A percentile compares a stretch with the other conserved stretches of the same genome.
Conservation (phyloP, 2,329 filamentous ascomycete genomes). For the Aureobasidium vineae region DNA sequence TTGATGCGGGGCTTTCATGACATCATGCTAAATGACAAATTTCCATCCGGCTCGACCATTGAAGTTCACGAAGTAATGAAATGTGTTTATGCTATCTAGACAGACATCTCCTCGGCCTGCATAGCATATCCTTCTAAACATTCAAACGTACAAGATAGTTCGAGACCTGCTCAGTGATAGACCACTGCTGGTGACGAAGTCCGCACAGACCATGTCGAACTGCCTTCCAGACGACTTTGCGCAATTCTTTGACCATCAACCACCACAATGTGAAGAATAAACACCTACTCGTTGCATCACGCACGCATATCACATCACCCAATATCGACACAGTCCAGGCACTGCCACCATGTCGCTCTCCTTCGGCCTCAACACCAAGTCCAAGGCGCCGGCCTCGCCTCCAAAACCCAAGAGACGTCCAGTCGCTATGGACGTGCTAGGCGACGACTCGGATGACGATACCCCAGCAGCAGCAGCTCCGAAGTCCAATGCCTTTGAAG, state of each 20-base stretch:
- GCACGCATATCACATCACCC: neutral
- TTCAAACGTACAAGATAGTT: neutral
- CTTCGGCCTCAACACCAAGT: conserved; percentile 40
- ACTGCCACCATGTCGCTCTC: conserved; percentile 37
- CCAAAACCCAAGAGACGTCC: conserved; percentile 34
- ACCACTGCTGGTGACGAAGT: neutral
- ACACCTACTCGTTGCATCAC: conserved; percentile 6
- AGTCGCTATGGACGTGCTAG: conserved; percentile 36
- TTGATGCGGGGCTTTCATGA: conserved; percentile 19
- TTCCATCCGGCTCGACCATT: neutral
- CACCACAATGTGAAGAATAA: conserved; percentile 4
- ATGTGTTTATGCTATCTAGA: neutral
- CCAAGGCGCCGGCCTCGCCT: conserved; percentile 31
- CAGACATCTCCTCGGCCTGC: neutral
- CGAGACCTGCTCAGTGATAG: neutral
- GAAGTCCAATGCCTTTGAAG: conserved; percentile 41
- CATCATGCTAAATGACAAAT: conserved; percentile 1
- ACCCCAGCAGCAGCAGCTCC: conserved; percentile 51
- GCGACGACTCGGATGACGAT: conserved; percentile 59
- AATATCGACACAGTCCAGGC: neutral
- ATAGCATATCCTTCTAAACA: neutral
- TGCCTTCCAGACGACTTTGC: neutral
- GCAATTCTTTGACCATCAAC: neutral
- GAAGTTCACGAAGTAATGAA: neutral
- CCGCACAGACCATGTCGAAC: neutral